phyloP scores from a whole-genome alignment of 1,284 basidiomycete genomes.

The Phylloporus sp. region DNA sequence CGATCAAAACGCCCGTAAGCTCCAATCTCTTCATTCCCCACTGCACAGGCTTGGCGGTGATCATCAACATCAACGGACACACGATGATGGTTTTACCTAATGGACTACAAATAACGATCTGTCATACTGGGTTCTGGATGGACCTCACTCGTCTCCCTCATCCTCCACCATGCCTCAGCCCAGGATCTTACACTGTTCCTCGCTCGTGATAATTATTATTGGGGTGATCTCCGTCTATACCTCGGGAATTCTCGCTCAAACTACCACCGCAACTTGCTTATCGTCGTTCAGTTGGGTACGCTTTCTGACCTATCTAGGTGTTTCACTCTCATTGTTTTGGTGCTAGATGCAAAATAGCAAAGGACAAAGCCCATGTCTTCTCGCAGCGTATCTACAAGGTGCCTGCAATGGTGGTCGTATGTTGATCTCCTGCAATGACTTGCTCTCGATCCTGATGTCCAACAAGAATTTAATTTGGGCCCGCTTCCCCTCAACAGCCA shows the following conservation, averaged over 20 bases:
- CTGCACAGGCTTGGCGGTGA: too few relatives aligned
- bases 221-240: background rate
- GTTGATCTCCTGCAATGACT: background rate
- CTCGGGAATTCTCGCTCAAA: background rate
- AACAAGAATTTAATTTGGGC: background rate
- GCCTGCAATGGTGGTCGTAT: background rate
- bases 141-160: too few relatives aligned
- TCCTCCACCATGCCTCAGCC: too few relatives aligned
- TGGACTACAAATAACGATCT: too few relatives aligned
- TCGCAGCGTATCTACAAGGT: background rate
- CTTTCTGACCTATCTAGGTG: background rate
- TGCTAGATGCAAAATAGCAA: background rate
- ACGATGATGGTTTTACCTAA: too few relatives aligned
- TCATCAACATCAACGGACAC: too few relatives aligned
- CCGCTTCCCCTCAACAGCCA: background rate
- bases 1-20: too few relatives aligned
- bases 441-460: background rate
- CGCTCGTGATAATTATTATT: too few relatives aligned
- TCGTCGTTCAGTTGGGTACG: background rate
- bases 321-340: background rate
- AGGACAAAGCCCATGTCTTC: background rate
- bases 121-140: too few relatives aligned
- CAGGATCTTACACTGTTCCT: too few relatives aligned
- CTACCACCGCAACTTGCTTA: background rate
- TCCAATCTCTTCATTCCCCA: too few relatives aligned